phyloP scores from a whole-genome alignment of 768 basidiomycete genomes.

The Lactarius psammicola region DNA sequence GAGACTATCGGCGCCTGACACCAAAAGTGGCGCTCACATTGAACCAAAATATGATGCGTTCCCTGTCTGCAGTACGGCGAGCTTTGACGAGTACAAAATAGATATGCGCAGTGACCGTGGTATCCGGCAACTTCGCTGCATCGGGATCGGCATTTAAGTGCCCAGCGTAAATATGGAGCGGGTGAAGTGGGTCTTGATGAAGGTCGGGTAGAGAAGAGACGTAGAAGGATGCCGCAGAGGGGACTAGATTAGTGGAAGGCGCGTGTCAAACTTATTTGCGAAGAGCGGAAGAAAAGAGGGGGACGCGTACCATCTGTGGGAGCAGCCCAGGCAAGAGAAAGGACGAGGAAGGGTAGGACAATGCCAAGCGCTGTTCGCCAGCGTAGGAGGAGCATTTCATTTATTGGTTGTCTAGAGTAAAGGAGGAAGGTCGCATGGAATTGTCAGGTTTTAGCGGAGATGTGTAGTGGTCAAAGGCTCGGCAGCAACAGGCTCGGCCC shows the following conservation, averaged over 20 bases:
- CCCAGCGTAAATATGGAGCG: slow-evolving; percentile 80
- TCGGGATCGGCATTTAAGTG: slow-evolving; percentile 80
- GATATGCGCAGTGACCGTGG: slow-evolving; percentile 71
- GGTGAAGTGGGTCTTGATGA: slow-evolving; percentile 64
- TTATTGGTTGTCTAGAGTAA: background rate
- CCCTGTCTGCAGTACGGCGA: slow-evolving; percentile 81
- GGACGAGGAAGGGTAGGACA: background rate
- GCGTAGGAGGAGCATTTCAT: slow-evolving; percentile 1
- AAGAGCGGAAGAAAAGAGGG: background rate
- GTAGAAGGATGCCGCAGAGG: slow-evolving; percentile 82
- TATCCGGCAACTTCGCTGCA: slow-evolving; percentile 46
- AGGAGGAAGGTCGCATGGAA: background rate
- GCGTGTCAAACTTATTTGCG: background rate
- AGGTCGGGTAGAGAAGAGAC: slow-evolving; percentile 74
- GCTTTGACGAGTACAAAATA: slow-evolving; percentile 92
- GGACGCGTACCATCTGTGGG: slow-evolving; percentile 27
- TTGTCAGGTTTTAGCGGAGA: background rate
- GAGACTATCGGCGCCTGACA: background rate
- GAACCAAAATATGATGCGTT: slow-evolving; percentile 94
- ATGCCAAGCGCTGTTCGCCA: background rate
- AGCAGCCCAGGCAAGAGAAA: slow-evolving; percentile 11
- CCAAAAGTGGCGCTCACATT: slow-evolving; percentile 60
- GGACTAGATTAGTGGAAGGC: slow-evolving; percentile 44
- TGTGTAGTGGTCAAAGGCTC: background rate
- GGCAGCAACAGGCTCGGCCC: background rate